A percentile compares a stretch with the other conserved stretches of the same genome.
These are phyloP conservation scores for Aspergillus arachidicola DNA, from an alignment of 2,329 filamentous ascomycete genomes.

Conservation along the genomic window DNA sequence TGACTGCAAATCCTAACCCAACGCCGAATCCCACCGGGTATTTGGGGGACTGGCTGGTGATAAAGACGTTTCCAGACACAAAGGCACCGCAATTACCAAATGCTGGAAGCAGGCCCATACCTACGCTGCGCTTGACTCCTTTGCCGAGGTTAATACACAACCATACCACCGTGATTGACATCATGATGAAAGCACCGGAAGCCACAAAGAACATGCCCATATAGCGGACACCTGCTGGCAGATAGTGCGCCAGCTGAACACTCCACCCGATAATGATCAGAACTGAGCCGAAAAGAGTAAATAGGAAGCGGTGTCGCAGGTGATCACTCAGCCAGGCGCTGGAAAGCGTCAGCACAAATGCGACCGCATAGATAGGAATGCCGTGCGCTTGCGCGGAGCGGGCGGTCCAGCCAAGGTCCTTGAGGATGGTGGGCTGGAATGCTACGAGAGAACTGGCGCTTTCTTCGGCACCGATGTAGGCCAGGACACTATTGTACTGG, in stretches of 20 bases:
- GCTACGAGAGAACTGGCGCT: constrained; percentile 19
- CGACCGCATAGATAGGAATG: constrained; percentile 35
- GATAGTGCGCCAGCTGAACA: constrained; percentile 12
- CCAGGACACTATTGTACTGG: constrained; percentile 18
- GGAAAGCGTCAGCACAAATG: constrained; percentile 29
- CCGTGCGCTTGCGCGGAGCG: constrained; percentile 35
- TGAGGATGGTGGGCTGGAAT: constrained; percentile 38
- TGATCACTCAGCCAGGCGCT: constrained; percentile 16
- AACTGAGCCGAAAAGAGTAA: constrained; percentile 15
- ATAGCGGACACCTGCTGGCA: constrained; percentile 20
- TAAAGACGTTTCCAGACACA: constrained; percentile 46
- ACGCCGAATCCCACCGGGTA: constrained; percentile 44
- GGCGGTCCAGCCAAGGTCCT: constrained; percentile 34
- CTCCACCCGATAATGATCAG: constrained; percentile 18
- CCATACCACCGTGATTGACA: constrained; percentile 40
- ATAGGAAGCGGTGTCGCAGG: constrained; percentile 15
- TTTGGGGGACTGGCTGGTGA: constrained; percentile 39
- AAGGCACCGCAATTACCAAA: constrained; percentile 52
- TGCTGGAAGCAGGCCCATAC: constrained; percentile 45
- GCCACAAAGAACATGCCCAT: constrained; percentile 31
- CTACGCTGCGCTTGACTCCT: constrained; percentile 44
- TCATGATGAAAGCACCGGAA: constrained; percentile 29
- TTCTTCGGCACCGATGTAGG: constrained; percentile 20
- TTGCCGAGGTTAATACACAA: constrained; percentile 46
- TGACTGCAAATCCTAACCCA: constrained; percentile 33